Evolutionary conservation across 2,329 filamentous ascomycete genomes (phyloP), one percentile per base, ranked within the genome.

Genomic region (Didymella keratinophila): DNA sequence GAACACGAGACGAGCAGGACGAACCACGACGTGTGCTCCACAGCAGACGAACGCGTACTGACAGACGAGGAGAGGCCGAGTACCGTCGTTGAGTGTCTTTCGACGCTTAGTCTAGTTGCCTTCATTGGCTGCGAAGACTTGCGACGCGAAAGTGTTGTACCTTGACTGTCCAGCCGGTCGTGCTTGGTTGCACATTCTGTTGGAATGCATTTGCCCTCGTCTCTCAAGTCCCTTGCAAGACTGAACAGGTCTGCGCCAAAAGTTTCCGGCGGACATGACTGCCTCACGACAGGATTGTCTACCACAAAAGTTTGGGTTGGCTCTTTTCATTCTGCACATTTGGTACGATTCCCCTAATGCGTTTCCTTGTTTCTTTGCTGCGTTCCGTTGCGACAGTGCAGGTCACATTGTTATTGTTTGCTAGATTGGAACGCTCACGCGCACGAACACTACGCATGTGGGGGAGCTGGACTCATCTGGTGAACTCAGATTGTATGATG

Each of bases 361-460:
- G 51, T 59, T 59, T 64, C 63, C 43, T 43, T 61, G 52, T 67
- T 65, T 64, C 62, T 58, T 71, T 69, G 63, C 64, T 65, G 65
- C 63, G 66, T 67, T 69, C 56, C 56, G 58, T 37, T 56, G 66
- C 66, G 64, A 69, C 67, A 69, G 67, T 73, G 71, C 71, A 69
- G 71, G 71, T 65, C 71, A 76, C 73, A 61, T 67, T 67, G 61
- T 66, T 74, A 66, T 73, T 66, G 63, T 69, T 76, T 75, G 69
- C 65, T 75, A 76, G 72, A 76, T 60, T 66, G 62, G 69, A 68
- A 70, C 67, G 72, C 74, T 76, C 72, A 73, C 73, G 72, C 73
- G 73, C 67, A 67, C 63, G 65, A 65, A 62, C 54, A 48, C 48
- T 63, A 66, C 62, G 62, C 65, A 72, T 68, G 68, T 70, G 66